Evolutionary conservation across 257 asterid species (phyloP).

Genomic region (Salvia splendens): DNA sequence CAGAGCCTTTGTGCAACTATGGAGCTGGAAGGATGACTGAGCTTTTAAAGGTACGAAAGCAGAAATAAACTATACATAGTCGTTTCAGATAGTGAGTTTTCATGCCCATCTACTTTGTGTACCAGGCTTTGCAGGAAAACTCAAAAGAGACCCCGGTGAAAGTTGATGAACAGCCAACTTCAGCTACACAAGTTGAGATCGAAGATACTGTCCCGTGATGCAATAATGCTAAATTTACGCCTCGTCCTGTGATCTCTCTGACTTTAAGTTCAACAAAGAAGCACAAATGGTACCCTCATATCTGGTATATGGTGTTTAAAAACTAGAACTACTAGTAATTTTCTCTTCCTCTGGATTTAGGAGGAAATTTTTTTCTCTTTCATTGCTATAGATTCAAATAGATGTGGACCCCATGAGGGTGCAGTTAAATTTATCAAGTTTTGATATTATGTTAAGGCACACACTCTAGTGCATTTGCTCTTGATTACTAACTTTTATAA

Average conservation of each 20-base stretch:
- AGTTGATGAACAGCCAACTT: slow-evolving; percentile 26
- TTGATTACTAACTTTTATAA: too few relatives aligned
- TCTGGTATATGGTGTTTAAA: background rate
- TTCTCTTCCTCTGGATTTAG: background rate
- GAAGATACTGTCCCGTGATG: slow-evolving; percentile 22
- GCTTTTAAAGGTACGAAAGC: slow-evolving; percentile 58
- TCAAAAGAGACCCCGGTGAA: slow-evolving; percentile 41
- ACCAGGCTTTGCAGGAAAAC: slow-evolving; percentile 67
- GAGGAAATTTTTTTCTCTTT: background rate
- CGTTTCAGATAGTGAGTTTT: background rate
- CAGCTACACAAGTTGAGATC: slow-evolving; percentile 32
- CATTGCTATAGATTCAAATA: background rate
- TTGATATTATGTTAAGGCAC: too few relatives aligned
- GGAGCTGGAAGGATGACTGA: slow-evolving; percentile 69
- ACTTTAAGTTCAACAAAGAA: background rate
- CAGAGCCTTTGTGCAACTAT: slow-evolving; percentile 38
- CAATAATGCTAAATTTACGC: background rate
- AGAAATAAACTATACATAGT: background rate
- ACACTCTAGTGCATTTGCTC: too few relatives aligned
- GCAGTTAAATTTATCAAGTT: too few relatives aligned
- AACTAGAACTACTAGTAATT: background rate
- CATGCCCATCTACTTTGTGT: slow-evolving; percentile 3
- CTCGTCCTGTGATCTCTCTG: background rate
- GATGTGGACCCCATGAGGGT: too few relatives aligned
- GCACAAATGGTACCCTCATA: background rate